Conservation (phyloP, 148 eudicot species). For the Dysphania ambrosioides region DNA sequence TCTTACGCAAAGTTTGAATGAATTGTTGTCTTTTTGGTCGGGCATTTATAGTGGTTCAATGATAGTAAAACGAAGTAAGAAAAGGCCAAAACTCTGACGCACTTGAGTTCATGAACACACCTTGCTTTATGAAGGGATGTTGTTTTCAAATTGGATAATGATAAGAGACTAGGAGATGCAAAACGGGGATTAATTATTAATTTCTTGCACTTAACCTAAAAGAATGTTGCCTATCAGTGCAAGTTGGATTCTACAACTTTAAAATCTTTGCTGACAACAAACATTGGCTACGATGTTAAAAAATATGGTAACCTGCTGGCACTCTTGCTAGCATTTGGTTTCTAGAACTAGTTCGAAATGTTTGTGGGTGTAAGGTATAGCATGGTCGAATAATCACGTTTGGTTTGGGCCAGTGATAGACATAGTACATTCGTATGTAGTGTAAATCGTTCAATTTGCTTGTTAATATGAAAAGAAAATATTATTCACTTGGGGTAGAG, state of each 20-base stretch:
- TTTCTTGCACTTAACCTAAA: background rate
- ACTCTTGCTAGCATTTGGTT: no score
- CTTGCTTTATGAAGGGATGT: no score
- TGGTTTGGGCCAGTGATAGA: no score
- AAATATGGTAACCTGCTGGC: no score
- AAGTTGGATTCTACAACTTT: background rate
- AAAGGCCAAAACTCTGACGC: background rate
- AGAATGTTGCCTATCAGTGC: background rate
- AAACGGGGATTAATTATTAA: background rate
- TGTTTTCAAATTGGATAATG: constrained; percentile 9
- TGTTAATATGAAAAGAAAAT: no score
- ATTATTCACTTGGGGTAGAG: no score
- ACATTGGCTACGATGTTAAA: background rate
- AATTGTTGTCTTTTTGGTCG: background rate
- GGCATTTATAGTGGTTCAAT: background rate
- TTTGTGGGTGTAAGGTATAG: no score
- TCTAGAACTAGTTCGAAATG: no score
- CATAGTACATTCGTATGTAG: no score
- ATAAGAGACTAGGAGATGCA: background rate
- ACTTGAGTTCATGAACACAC: background rate
- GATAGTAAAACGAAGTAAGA: background rate
- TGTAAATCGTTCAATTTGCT: no score
- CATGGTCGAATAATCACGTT: no score
- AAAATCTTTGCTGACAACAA: background rate
- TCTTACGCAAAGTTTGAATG: background rate